Evolutionary conservation across 768 basidiomycete genomes (phyloP), one percentile per base, ranked within the genome.

Genomic region (Rhizopogon vulgaris): DNA sequence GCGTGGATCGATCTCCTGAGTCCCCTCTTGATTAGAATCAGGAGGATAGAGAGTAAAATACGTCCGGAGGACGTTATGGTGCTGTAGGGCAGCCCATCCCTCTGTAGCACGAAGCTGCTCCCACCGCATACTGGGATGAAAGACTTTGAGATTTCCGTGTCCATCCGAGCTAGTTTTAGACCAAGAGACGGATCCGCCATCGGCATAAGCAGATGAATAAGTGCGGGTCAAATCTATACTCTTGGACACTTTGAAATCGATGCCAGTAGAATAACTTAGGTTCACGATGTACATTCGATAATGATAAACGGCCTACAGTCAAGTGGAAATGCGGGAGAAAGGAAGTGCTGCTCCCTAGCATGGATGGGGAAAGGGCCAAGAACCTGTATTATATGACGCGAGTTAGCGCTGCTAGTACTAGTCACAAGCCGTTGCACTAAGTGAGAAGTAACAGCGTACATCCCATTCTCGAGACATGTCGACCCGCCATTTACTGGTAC

Each of bases 61-160:
- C 0, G 86, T 79, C 34, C 79, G 82, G 15, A 94, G 73, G 28
- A 92, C 69, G 7, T 79, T 75, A 59, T 91, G 83, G 59, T 91
- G 87, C 65, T 95, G 92, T 15, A 94, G 69, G 18, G 80, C 84
- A 22, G 90, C 85, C 92, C 92, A 94, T 11, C 92, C 92, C 67
- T 91, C 87, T 2, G 85, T 83, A 24, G 77, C 72, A 11, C 90
- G 83, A 49, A 94, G 73, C 46, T 76, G 73, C 28, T 77, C 65
- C 92, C 90, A 93, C 79, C 85, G 77, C 52, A 87, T 74, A 41
- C 76, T 54, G 4, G 84, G 86, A 56, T 86, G 85, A 0, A 81
- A 78, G n/a, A 90, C 66, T n/a, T 69, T 62, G 15, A 92, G 64
- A 45, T 70, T 67, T 12, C 83, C 82, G 34, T 78, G 63, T 1